Percentiles rank a stretch among this genome's conserved stretches.
Evolutionary conservation across 495 filamentous ascomycete species (phyloP).

Genomic region (Poronia punctata): DNA sequence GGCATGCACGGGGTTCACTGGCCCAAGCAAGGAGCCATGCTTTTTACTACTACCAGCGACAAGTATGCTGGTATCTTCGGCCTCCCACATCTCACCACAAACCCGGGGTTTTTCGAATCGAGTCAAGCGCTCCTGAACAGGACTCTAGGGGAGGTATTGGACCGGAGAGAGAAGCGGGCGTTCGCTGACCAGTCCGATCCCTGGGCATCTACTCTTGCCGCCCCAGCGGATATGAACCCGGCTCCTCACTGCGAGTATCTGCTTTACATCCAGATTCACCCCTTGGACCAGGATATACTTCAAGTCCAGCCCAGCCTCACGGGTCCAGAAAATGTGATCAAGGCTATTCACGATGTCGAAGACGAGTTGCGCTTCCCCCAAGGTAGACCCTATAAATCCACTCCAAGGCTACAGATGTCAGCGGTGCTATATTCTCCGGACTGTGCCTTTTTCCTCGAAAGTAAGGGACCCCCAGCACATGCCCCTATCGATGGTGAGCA

Average conservation of each 20-base stretch:
- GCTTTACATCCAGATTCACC: slow-evolving; percentile 78
- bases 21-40: slow-evolving; percentile 61
- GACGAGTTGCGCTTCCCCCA: slow-evolving; percentile 78
- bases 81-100: slow-evolving; percentile 73
- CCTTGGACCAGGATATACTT: slow-evolving; percentile 40
- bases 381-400: slow-evolving; percentile 61
- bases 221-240: slow-evolving; percentile 48
- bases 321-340: slow-evolving; percentile 26
- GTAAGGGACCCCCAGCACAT: slow-evolving; percentile 71
- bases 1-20: slow-evolving; percentile 78
- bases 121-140: slow-evolving; percentile 61
- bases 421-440: slow-evolving; percentile 88
- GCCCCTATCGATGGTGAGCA: slow-evolving; percentile 57
- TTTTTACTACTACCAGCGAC: slow-evolving; percentile 82
- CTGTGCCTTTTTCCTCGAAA: slow-evolving; percentile 86
- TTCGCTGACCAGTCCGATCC: slow-evolving; percentile 42
- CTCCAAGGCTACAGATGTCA: slow-evolving; percentile 72
- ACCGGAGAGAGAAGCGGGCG: slow-evolving; percentile 47
- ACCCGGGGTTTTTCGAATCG: slow-evolving; percentile 55
- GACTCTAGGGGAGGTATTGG: slow-evolving; percentile 60
- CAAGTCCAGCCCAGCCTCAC: slow-evolving; percentile 19
- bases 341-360: slow-evolving; percentile 62
- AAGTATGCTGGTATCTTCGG: slow-evolving; percentile 87
- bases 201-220: slow-evolving; percentile 55
- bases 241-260: slow-evolving; percentile 82